Evolutionary conservation across 2,329 filamentous ascomycete species (phyloP).

Genomic region (Aspergillus awamori): DNA sequence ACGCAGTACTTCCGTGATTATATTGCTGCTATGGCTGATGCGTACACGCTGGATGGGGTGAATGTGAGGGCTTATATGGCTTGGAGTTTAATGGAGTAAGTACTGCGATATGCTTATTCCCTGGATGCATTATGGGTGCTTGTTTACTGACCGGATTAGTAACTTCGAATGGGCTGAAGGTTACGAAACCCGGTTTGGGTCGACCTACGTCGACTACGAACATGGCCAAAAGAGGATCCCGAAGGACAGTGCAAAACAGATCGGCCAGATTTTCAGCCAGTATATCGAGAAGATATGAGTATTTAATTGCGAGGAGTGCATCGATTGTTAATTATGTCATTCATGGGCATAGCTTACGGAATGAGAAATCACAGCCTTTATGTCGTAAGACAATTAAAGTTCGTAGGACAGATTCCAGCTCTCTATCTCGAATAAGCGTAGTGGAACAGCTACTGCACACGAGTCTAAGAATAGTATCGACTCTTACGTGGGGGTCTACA

Average conservation of each 20-base stretch:
- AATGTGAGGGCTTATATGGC: slow-evolving; percentile 80
- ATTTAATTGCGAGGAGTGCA: no score
- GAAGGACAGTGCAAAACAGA: slow-evolving; percentile 78
- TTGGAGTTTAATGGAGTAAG: slow-evolving; percentile 80
- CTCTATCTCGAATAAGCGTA: no score
- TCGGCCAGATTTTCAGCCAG: slow-evolving; percentile 71
- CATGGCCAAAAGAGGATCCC: slow-evolving; percentile 77
- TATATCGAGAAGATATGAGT: slow-evolving; percentile 62
- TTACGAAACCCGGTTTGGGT: slow-evolving; percentile 83
- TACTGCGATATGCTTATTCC: not conserved
- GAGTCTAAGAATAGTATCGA: no score
- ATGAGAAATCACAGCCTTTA: no score
- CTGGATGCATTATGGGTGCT: not conserved
- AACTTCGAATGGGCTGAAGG: slow-evolving; percentile 94
- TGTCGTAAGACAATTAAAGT: no score
- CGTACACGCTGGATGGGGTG: slow-evolving; percentile 71
- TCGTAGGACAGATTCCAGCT: no score
- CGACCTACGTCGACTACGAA: slow-evolving; percentile 79
- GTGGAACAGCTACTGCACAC: no score
- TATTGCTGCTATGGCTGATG: slow-evolving; percentile 74
- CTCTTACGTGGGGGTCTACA: no score
- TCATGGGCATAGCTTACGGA: no score
- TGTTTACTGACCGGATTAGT: slow-evolving; percentile 38
- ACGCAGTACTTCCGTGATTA: slow-evolving; percentile 78
- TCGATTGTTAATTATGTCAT: no score